These are phyloP conservation scores for Escovopsis sp. DNA, from an alignment of 2,329 filamentous ascomycete species.

Conservation along the genomic window DNA sequence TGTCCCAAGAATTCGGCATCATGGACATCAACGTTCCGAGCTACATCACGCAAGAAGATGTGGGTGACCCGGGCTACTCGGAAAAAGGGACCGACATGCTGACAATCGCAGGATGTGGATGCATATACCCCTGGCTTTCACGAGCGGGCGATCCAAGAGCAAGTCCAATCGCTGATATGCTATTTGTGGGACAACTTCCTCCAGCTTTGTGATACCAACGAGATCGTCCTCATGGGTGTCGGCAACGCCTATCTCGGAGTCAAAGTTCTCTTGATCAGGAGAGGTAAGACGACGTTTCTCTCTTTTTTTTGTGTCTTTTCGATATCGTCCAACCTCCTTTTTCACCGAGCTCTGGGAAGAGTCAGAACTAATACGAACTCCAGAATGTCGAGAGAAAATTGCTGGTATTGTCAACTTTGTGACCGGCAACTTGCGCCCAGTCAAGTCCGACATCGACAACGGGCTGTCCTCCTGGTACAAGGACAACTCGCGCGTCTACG, in stretches of 20 bases:
- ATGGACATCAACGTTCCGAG: slow-evolving; percentile 87
- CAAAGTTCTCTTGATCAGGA: slow-evolving; percentile 62
- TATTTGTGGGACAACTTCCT: slow-evolving; percentile 98
- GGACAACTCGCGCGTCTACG: slow-evolving; percentile 64
- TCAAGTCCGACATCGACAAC: slow-evolving; percentile 66
- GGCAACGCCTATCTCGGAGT: slow-evolving; percentile 81
- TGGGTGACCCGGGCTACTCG: slow-evolving; percentile 15
- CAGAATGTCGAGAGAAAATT: slow-evolving; percentile 52
- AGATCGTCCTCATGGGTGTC: slow-evolving; percentile 75
- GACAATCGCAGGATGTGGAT: slow-evolving; percentile 27
- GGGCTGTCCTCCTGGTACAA: slow-evolving; percentile 70
- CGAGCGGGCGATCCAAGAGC: slow-evolving; percentile 37
- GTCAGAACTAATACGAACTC: slow-evolving; percentile 7
- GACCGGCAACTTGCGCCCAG: slow-evolving; percentile 57
- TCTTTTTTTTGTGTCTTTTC: not conserved
- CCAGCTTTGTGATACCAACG: slow-evolving; percentile 54
- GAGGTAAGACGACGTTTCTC: slow-evolving; percentile 38
- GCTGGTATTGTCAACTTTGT: slow-evolving; percentile 71
- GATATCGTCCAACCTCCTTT: too few relatives aligned
- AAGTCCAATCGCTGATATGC: slow-evolving; percentile 58
- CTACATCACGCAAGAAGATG: slow-evolving; percentile 51
- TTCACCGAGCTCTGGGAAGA: not conserved
- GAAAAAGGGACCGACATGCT: slow-evolving; percentile 1
- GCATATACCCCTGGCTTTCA: slow-evolving; percentile 29
- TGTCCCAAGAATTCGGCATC: slow-evolving; percentile 61